Base-by-base conservation (phyloP, 805 yeast species). In the Komagataella kurtzmanii region DNA sequence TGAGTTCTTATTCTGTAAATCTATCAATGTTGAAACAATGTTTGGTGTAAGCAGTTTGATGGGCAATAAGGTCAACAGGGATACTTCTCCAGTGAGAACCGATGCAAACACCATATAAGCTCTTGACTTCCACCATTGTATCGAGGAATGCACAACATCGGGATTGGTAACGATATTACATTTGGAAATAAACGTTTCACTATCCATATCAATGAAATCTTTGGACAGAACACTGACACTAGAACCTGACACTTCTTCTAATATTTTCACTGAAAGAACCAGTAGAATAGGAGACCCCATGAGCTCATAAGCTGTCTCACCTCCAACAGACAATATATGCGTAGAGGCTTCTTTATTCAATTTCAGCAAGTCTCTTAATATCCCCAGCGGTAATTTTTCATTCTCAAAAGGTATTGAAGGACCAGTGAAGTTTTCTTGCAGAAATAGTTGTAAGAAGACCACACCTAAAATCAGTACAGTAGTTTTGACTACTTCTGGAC, bases 381-480 rank as follows among this genome's bases (percentile, higher is more conserved):
- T 67, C 60, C 43, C 59, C 59, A 3, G 73, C 57, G 48, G 55
- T 51, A 3, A 50, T 51, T 1, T 52, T 40, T 43, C 55, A 51
- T 21, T 58, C 59, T 64, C 65, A 19, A 69, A 57, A 3, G 74
- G 73, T 2, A 79, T 59, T 23, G 76, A 73, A 4, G 97, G 97
- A 7, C 97, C 97, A 0, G 96, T 87, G 65, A 75, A 87, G 63
- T 90, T 90, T 50, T 76, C 65, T 62, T 88, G 95, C 14, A 85
- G 68, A 61, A 85, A 90, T 1, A 77, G 61, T 61, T 88, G 89
- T 23, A 88, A 66, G 3, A 80, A 66, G 1, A 84, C 73, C 54
- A 87, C 72, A 2, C 87, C 85, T 17, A 75, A 47, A 1, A 60
- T 36, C n/a, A 63, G 53, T 3, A 50, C 36, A 24, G 50, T n/a